Percentiles rank a stretch among this genome's conserved stretches.
phyloP scores from a whole-genome alignment of 2,329 filamentous ascomycete species.

The Pseudogymnoascus sp. region DNA sequence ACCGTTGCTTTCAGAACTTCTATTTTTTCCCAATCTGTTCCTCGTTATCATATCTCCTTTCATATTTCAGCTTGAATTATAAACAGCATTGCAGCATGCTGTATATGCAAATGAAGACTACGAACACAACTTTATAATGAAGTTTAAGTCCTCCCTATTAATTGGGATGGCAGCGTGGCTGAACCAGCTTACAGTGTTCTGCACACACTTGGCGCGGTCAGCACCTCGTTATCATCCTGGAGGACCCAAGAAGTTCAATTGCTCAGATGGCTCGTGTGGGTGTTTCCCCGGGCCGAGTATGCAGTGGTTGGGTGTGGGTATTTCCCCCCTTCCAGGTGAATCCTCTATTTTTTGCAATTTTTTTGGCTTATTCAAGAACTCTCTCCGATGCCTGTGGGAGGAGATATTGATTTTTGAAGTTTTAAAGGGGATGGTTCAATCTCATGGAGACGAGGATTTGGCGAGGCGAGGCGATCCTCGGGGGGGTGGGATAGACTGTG shows the following conservation, averaged over 20 bases:
- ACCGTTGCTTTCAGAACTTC: background rate
- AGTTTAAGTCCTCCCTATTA: background rate
- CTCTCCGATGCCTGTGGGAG: background rate
- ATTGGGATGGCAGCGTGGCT: background rate
- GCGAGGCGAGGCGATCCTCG: background rate
- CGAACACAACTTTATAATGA: background rate
- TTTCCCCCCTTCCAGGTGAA: background rate
- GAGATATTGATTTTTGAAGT: background rate
- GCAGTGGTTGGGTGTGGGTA: background rate
- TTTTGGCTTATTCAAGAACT: background rate
- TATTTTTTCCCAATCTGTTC: background rate
- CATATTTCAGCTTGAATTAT: background rate
- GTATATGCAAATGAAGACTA: background rate
- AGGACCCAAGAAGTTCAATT: background rate
- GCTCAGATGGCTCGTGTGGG: background rate
- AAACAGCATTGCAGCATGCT: background rate
- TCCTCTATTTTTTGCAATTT: background rate
- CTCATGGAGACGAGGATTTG: background rate
- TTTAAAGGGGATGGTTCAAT: background rate
- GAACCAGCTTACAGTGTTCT: background rate
- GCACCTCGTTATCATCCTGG: background rate
- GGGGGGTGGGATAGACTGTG: background rate
- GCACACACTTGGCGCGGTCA: background rate
- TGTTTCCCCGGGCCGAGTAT: background rate
- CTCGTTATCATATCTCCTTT: background rate